Evolutionary conservation across 2,329 filamentous ascomycete species (phyloP).

Genomic region (Microsporum canis): DNA sequence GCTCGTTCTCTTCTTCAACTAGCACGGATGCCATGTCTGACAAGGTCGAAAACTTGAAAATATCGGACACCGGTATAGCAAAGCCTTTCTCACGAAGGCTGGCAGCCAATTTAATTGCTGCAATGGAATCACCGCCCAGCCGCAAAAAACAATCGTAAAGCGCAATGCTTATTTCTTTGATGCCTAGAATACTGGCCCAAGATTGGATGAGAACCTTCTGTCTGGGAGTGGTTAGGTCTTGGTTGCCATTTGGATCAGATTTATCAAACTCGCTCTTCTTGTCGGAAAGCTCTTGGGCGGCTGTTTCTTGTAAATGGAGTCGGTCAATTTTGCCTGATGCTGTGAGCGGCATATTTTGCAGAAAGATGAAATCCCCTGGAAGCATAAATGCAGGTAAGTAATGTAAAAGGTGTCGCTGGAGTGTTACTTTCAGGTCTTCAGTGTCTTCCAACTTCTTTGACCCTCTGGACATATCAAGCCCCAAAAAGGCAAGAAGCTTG

Average conservation of each 20-base stretch:
- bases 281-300: neutral
- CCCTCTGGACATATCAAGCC: neutral
- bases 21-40: neutral
- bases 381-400: slow-evolving; percentile 6
- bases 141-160: neutral
- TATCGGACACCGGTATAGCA: neutral
- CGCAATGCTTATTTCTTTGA: neutral
- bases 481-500: neutral
- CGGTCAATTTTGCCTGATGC: slow-evolving; percentile 6
- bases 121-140: neutral
- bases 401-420: neutral
- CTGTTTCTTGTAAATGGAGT: slow-evolving; percentile 18
- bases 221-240: neutral
- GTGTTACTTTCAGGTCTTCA: slow-evolving; percentile 6
- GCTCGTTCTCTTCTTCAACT: neutral
- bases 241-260: neutral
- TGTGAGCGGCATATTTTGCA: slow-evolving; percentile 1
- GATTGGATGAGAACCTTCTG: neutral
- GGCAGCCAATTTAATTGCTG: neutral
- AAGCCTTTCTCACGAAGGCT: neutral
- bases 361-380: neutral
- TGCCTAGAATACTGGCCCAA: neutral
- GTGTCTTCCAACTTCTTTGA: too few relatives aligned
- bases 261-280: too few relatives aligned
- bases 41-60: slow-evolving; percentile 1